phyloP scores from a whole-genome alignment of 768 basidiomycete genomes.

The Mycena polygramma region DNA sequence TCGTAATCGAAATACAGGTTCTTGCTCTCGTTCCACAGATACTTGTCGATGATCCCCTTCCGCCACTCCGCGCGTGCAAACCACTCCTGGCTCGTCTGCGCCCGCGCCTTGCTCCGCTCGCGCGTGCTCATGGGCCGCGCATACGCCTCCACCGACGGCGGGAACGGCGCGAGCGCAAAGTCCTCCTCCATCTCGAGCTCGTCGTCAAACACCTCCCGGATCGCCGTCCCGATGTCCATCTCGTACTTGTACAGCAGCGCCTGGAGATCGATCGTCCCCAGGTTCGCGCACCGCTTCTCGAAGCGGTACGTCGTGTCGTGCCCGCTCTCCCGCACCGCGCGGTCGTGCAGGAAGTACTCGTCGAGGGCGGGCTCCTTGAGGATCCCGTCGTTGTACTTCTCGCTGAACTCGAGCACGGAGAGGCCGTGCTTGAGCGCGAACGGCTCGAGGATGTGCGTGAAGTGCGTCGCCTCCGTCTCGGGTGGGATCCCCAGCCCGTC shows the following conservation, averaged over 20 bases:
- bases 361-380: conserved; percentile 91
- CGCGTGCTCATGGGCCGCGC: conserved; percentile 63
- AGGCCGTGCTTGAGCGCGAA: conserved; percentile 93
- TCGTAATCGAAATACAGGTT: conserved; percentile 97
- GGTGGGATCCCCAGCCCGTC: conserved; percentile 97
- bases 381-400: conserved; percentile 90
- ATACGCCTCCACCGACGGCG: conserved; percentile 80
- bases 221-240: conserved; percentile 97
- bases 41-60: conserved; percentile 88
- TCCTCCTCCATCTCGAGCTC: conserved; percentile 93
- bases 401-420: conserved; percentile 95
- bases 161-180: conserved; percentile 93
- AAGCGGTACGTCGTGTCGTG: conserved; percentile 98
- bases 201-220: conserved; percentile 95
- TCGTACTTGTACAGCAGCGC: conserved; percentile 98
- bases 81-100: conserved; percentile 91
- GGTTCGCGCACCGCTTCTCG: conserved; percentile 97
- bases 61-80: conserved; percentile 90
- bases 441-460: conserved; percentile 97
- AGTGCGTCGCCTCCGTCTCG: conserved; percentile 98
- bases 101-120: conserved; percentile 68
- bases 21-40: conserved; percentile 98
- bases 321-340: conserved; percentile 95
- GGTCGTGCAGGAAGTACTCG: conserved; percentile 98
- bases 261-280: conserved; percentile 96